Evolutionary conservation across 2,329 filamentous ascomycete species (phyloP).

Genomic region (Epichloe amarillans): DNA sequence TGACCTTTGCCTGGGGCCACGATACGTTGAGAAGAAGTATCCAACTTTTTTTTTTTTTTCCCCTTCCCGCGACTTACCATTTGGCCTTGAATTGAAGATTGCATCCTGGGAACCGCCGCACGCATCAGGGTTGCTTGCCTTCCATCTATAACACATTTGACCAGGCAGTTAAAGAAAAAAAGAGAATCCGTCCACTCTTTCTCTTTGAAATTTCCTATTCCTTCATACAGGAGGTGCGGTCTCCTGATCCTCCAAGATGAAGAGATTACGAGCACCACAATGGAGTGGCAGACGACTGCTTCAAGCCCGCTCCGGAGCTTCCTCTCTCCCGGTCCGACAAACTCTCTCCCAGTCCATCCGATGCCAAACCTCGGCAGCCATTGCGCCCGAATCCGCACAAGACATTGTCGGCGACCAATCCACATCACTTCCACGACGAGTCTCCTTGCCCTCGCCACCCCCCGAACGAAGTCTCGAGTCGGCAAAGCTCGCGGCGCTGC

Average conservation of each 20-base stretch:
- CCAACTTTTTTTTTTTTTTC: conserved; percentile 8
- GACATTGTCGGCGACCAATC: conserved; percentile 9
- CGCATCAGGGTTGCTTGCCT: not conserved
- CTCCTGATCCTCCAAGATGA: conserved; percentile 17
- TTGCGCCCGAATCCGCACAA: conserved; percentile 11
- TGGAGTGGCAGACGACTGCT: conserved; percentile 27
- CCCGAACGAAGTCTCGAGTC: conserved; percentile 55
- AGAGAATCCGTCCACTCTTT: not conserved
- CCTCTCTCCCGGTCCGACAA: conserved; percentile 12
- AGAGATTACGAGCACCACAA: conserved; percentile 28
- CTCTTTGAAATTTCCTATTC: not conserved
- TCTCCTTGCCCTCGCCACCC: conserved; percentile 57
- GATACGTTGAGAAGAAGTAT: not conserved
- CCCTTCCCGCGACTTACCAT: conserved; percentile 1
- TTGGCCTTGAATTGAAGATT: not conserved
- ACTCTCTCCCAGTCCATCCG: conserved; percentile 14
- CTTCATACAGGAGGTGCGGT: not conserved
- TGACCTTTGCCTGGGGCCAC: not conserved
- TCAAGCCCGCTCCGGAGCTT: conserved; percentile 19
- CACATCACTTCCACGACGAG: conserved; percentile 7
- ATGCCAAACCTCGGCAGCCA: conserved; percentile 22
- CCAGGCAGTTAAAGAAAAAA: not conserved
- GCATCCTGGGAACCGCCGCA: not conserved
- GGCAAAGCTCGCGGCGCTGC: conserved; percentile 82
- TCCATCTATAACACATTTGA: too few relatives aligned